These are phyloP conservation scores for Gnomoniopsis smithogilvyi DNA, from an alignment of 2,329 filamentous ascomycete genomes.

Conservation along the genomic window DNA sequence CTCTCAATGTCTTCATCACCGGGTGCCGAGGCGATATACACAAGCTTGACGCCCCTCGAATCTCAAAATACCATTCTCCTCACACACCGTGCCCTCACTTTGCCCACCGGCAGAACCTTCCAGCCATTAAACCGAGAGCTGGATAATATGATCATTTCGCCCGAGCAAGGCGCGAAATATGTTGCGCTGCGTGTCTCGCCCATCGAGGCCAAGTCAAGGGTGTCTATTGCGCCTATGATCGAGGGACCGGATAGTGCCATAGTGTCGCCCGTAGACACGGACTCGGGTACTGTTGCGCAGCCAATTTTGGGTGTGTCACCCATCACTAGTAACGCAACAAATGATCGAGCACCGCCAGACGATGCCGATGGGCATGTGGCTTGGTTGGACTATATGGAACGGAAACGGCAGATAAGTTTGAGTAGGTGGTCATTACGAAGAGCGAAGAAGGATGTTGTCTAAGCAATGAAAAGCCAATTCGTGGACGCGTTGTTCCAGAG, in stretches of 20 bases:
- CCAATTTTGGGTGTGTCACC: neutral
- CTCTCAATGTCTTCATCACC: neutral
- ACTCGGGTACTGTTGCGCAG: neutral
- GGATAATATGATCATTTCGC: neutral
- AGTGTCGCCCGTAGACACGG: neutral
- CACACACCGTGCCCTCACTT: neutral
- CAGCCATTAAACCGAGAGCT: constrained; percentile 10
- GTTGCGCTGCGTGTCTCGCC: neutral
- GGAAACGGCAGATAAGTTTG: constrained; percentile 14
- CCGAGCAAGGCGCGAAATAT: neutral
- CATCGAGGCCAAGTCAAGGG: neutral
- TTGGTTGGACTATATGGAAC: constrained; percentile 11
- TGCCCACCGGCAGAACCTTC: constrained; percentile 8
- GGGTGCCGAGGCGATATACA: constrained; percentile 4
- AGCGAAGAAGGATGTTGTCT: neutral
- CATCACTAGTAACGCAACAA: neutral
- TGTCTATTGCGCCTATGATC: neutral
- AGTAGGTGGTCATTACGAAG: constrained; percentile 13
- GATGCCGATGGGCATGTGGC: constrained; percentile 7
- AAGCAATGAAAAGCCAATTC: neutral
- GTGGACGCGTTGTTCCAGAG: no score
- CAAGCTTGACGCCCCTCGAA: constrained; percentile 10
- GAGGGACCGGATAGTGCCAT: neutral
- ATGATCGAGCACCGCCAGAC: neutral
- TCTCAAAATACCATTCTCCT: constrained; percentile 6